Evolutionary conservation across 2,329 filamentous ascomycete genomes (phyloP).

Genomic region (Moelleriella libera): DNA sequence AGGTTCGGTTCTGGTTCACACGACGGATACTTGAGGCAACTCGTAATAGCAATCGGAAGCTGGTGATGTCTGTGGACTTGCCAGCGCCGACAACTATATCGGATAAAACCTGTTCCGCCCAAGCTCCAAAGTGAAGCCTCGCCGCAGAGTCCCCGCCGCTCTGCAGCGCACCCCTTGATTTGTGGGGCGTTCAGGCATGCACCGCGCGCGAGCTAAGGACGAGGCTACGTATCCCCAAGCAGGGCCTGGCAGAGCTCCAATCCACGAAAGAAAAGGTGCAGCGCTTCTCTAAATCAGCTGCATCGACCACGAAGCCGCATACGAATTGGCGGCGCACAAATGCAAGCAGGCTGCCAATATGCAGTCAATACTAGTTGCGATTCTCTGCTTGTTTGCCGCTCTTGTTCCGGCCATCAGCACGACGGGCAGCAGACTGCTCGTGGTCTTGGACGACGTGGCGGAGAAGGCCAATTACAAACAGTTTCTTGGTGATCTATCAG

Average conservation of each 20-base stretch:
- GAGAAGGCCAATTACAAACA: constrained; percentile 75
- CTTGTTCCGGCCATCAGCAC: constrained; percentile 65
- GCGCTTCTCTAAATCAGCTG: too few relatives aligned
- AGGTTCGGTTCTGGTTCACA: neutral
- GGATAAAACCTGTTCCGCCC: neutral
- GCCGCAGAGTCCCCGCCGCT: too few relatives aligned
- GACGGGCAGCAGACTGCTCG: constrained; percentile 65
- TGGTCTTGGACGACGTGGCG: constrained; percentile 68
- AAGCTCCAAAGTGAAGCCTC: neutral
- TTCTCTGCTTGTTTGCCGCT: constrained; percentile 52
- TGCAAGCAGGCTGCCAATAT: constrained; percentile 27
- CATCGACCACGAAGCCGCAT: neutral
- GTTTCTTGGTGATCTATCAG: constrained; percentile 60
- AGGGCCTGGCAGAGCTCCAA: too few relatives aligned
- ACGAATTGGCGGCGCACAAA: neutral
- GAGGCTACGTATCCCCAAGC: constrained; percentile 24
- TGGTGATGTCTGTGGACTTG: neutral
- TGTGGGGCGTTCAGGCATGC: too few relatives aligned
- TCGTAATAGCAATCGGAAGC: neutral
- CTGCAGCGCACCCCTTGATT: too few relatives aligned
- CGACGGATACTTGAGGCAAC: neutral
- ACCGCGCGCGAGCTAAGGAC: neutral
- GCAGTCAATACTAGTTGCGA: constrained; percentile 60
- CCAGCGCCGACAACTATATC: neutral
- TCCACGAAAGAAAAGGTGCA: too few relatives aligned